phyloP scores from a whole-genome alignment of 192 early-diverging fungal genomes.

The Lunasporangiospora selenospora region DNA sequence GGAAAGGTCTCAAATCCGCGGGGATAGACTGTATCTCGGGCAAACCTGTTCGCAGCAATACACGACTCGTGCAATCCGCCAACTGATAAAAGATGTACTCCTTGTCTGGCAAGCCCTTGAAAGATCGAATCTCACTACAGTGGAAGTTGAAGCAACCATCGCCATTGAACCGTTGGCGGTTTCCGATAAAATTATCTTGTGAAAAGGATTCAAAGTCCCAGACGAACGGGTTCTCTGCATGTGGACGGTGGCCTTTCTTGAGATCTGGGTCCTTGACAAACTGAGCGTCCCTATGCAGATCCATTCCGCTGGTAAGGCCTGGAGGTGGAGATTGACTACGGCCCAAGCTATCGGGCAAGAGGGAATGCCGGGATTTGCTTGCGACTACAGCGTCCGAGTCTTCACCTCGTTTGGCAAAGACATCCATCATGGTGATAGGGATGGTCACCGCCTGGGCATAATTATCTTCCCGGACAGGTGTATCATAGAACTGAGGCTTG shows the following conservation, averaged over 20 bases:
- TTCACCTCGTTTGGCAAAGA: too few species aligned
- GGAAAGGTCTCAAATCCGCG: slow-evolving; percentile 11
- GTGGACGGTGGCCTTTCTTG: neutral
- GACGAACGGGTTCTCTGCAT: neutral
- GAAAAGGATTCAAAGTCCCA: slow-evolving; percentile 24
- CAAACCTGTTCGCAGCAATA: neutral
- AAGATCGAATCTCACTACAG: slow-evolving; percentile 1
- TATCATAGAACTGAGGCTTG: neutral
- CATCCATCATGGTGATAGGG: too few species aligned
- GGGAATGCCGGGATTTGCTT: neutral
- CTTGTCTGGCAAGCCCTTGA: slow-evolving; percentile 12
- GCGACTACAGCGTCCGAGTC: neutral
- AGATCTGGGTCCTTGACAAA: neutral
- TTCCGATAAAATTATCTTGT: slow-evolving; percentile 6
- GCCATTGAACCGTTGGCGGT: slow-evolving; percentile 22
- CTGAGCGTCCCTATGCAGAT: too few species aligned
- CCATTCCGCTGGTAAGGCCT: too few species aligned
- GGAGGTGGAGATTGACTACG: too few species aligned
- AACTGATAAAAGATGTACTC: slow-evolving; percentile 23
- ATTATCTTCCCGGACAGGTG: slow-evolving; percentile 1
- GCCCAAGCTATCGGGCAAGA: neutral
- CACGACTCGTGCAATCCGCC: neutral
- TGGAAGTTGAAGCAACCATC: slow-evolving; percentile 15
- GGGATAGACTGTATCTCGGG: slow-evolving; percentile 2
- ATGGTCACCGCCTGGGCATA: slow-evolving; percentile 1